Percentiles rank a stretch among this genome's conserved stretches.
These are phyloP conservation scores for Clitopilus hobsonii DNA, from an alignment of 768 basidiomycete species.

Conservation along the genomic window DNA sequence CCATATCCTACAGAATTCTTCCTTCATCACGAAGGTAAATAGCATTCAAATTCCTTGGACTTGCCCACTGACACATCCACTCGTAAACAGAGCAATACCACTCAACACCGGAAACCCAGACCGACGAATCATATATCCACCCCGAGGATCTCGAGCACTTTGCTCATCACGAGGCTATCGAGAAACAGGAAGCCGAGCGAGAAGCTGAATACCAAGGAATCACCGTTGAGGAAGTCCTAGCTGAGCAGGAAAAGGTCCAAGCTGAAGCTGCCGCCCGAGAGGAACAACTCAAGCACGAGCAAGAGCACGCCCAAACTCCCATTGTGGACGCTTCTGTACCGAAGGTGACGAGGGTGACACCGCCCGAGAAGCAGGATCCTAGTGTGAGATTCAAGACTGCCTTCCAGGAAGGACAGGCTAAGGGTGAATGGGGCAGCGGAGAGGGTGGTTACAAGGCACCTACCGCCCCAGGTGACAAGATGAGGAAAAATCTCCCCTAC, in stretches of 20 bases:
- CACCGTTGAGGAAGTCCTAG: conserved; percentile 63
- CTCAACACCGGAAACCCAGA: conserved; percentile 95
- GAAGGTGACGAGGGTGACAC: conserved; percentile 50
- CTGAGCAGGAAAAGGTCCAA: conserved; percentile 37
- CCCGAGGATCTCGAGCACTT: conserved; percentile 95
- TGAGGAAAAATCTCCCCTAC: conserved; percentile 84
- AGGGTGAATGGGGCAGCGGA: conserved; percentile 71
- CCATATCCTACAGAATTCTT: conserved; percentile 65
- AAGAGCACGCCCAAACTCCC: conserved; percentile 6
- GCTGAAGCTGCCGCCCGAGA: conserved; percentile 5
- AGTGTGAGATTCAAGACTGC: conserved; percentile 55
- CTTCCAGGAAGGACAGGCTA: conserved; percentile 42
- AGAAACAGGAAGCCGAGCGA: conserved; percentile 74
- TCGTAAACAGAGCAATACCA: conserved; percentile 78
- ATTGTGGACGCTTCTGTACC: conserved; percentile 12
- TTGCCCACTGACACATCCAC: neutral
- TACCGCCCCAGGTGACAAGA: conserved; percentile 67
- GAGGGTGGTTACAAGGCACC: conserved; percentile 69
- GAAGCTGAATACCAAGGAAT: conserved; percentile 86
- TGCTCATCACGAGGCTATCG: conserved; percentile 81
- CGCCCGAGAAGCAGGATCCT: conserved; percentile 72
- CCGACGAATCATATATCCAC: conserved; percentile 90
- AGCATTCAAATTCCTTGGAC: neutral
- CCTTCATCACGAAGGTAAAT: conserved; percentile 90
- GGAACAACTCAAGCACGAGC: neutral